Evolutionary conservation across 2,329 filamentous ascomycete genomes (phyloP).

Genomic region (Pezicula radicicola): DNA sequence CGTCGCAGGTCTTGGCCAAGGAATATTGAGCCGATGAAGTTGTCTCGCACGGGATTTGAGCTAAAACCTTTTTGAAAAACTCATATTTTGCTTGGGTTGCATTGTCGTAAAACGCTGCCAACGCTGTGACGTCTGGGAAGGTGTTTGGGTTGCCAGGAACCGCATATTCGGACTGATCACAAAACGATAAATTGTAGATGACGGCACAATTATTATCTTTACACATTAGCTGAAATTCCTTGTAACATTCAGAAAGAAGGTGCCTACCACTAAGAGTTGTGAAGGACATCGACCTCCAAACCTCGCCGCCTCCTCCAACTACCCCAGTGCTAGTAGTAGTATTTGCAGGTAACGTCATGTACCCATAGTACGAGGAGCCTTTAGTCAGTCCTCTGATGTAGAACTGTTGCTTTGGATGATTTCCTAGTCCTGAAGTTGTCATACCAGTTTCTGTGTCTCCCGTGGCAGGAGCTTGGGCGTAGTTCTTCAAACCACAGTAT

Average conservation of each 20-base stretch:
- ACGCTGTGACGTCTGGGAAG: slow-evolving; percentile 54
- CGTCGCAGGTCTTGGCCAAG: slow-evolving; percentile 68
- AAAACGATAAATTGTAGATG: slow-evolving; percentile 84
- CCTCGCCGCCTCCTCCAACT: slow-evolving; percentile 69
- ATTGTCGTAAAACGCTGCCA: slow-evolving; percentile 75
- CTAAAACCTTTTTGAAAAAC: slow-evolving; percentile 78
- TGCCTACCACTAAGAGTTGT: slow-evolving; percentile 70
- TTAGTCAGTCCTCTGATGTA: slow-evolving; percentile 73
- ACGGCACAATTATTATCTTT: slow-evolving; percentile 79
- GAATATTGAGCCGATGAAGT: slow-evolving; percentile 74
- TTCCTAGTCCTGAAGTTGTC: slow-evolving; percentile 63
- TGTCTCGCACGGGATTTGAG: slow-evolving; percentile 83
- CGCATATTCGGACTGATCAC: slow-evolving; percentile 83
- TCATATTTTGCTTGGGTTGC: slow-evolving; percentile 67
- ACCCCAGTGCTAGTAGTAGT: slow-evolving; percentile 50
- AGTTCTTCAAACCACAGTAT: slow-evolving; percentile 72
- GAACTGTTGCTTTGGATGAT: slow-evolving; percentile 82
- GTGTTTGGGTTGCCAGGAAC: slow-evolving; percentile 75
- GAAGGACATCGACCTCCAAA: slow-evolving; percentile 73
- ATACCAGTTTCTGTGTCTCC: slow-evolving; percentile 56
- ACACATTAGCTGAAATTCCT: slow-evolving; percentile 8
- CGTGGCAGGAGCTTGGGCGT: slow-evolving; percentile 59
- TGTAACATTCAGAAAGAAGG: background rate
- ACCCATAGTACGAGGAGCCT: slow-evolving; percentile 68
- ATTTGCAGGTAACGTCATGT: slow-evolving; percentile 62